These are phyloP conservation scores for Nicotiana noctiflora DNA, from an alignment of 257 asterid genomes.

Conservation along the genomic window DNA sequence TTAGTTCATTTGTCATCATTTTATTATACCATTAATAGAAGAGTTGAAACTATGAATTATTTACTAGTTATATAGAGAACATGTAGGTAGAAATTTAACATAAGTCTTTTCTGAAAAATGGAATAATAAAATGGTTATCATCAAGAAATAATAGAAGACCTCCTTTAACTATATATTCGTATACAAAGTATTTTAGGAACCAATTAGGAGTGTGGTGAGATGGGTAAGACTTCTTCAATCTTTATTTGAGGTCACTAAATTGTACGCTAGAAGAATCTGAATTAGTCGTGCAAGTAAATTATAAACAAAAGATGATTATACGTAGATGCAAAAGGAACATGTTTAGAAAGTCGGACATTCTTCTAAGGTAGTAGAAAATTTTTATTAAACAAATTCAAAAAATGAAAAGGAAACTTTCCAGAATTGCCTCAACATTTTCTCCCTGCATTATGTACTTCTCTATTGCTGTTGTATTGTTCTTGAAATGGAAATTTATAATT, in stretches of 20 bases:
- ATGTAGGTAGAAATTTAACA: not conserved
- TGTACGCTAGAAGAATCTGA: no score
- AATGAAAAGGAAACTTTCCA: not conserved
- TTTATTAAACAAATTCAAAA: no score
- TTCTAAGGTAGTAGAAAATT: not conserved
- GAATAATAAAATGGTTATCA: not conserved
- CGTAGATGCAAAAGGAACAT: not conserved
- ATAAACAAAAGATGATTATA: no score
- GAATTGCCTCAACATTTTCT: not conserved
- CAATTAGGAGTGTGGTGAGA: no score
- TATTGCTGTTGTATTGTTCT: not conserved
- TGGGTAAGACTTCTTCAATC: no score
- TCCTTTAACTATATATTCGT: not conserved
- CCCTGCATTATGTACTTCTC: not conserved
- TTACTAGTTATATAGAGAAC: not conserved
- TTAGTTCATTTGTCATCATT: not conserved
- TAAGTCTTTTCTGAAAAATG: no score
- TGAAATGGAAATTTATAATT: not conserved
- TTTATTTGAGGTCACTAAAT: no score
- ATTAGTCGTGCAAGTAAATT: no score
- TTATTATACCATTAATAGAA: not conserved
- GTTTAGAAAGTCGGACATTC: not conserved
- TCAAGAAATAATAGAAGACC: not conserved
- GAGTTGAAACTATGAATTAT: not conserved
- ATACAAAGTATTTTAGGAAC: no score